Conservation (phyloP, 306 rosid genomes). For the Delonix regia region DNA sequence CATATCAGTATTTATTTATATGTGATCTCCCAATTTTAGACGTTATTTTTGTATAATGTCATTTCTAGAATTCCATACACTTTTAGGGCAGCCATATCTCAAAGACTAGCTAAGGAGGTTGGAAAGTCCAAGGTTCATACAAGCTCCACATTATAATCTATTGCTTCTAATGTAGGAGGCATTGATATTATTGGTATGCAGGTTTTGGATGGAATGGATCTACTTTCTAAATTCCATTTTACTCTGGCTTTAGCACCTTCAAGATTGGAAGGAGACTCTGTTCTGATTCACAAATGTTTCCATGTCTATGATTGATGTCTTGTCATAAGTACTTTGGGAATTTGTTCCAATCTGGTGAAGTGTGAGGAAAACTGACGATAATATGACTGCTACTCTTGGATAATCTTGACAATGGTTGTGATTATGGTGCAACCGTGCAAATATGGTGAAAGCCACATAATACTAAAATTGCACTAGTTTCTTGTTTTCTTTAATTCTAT, state of each 20-base stretch:
- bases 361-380: slow-evolving; percentile 25
- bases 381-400: slow-evolving; percentile 17
- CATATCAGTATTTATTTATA: no score
- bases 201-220: slow-evolving; percentile 96
- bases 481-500: not conserved
- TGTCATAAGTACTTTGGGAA: slow-evolving; percentile 9
- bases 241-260: slow-evolving; percentile 15
- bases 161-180: not conserved
- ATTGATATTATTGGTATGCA: no score
- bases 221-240: slow-evolving; percentile 56
- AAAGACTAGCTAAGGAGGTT: not conserved
- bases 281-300: slow-evolving; percentile 5
- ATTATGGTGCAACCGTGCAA: no score
- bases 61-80: no score
- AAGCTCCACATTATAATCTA: no score
- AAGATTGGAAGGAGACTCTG: slow-evolving; percentile 20
- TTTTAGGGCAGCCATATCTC: not conserved
- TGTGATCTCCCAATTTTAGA: no score
- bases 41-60: no score
- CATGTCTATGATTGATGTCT: slow-evolving; percentile 32
- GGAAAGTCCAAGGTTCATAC: no score
- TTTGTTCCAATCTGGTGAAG: not conserved
- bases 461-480: not conserved
- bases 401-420: not conserved
- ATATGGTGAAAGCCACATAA: no score